A percentile compares a stretch with the other conserved stretches of the same genome.
These are phyloP conservation scores for Mycena crocata DNA, from an alignment of 768 basidiomycete species.

Conservation along the genomic window DNA sequence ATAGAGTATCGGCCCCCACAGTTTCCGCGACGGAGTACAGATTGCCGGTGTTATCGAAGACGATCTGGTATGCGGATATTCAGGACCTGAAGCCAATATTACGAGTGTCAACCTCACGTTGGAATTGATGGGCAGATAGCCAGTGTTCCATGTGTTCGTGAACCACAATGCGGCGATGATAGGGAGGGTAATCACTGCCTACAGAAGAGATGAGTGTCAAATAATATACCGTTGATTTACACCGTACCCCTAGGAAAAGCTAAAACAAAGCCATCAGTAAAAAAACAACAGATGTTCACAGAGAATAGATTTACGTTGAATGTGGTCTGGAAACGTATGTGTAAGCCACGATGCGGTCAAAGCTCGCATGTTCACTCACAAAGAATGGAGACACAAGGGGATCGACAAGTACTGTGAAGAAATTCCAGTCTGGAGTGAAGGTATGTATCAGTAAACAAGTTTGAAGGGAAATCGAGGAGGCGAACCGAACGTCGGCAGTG, in stretches of 20 bases:
- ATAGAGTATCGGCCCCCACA: conserved; percentile 43
- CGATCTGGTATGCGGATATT: conserved; percentile 23
- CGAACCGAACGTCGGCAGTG: conserved; percentile 47
- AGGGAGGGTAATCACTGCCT: conserved; percentile 25
- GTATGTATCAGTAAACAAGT: conserved; percentile 40
- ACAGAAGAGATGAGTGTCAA: too few relatives aligned
- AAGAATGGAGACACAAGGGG: conserved; percentile 48
- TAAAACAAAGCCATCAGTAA: not conserved
- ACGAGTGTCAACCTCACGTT: conserved; percentile 32
- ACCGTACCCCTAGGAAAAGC: conserved; percentile 25
- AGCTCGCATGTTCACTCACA: conserved; percentile 43
- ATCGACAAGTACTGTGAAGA: conserved; percentile 40
- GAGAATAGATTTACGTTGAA: conserved; percentile 17
- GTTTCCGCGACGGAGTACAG: conserved; percentile 53
- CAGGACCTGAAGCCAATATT: conserved; percentile 39
- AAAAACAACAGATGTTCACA: not conserved
- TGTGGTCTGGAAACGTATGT: conserved; percentile 6
- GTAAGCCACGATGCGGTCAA: not conserved
- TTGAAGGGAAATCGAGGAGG: conserved; percentile 54
- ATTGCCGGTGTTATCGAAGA: conserved; percentile 56
- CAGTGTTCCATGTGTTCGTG: conserved; percentile 51
- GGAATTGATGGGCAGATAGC: conserved; percentile 52
- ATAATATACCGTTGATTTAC: not conserved
- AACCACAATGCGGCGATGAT: conserved; percentile 20
- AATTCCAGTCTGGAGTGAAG: conserved; percentile 50